Evolutionary conservation across 1,284 basidiomycete species (phyloP).

Genomic region (Pyrrhoderma lamaoense): DNA sequence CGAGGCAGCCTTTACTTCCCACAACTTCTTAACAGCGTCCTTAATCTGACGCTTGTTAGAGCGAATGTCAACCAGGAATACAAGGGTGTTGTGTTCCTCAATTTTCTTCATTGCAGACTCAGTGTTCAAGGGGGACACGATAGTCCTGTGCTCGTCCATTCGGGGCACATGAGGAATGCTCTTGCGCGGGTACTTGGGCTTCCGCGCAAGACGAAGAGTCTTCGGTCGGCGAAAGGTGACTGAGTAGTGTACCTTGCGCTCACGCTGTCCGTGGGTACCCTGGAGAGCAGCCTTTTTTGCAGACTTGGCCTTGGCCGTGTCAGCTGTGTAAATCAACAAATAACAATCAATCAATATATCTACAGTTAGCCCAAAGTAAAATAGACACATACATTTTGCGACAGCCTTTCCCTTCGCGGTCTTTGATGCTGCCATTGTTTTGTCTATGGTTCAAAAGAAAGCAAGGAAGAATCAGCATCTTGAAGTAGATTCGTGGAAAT

Average conservation of each 20-base stretch:
- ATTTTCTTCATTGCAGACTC: conserved; percentile 97
- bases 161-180: conserved; percentile 89
- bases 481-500: background rate
- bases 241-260: conserved; percentile 80
- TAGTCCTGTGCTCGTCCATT: conserved; percentile 96
- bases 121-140: conserved; percentile 83
- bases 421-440: conserved; percentile 55
- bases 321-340: conserved; percentile 35
- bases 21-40: conserved; percentile 98
- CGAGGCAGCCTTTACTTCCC: conserved; percentile 94
- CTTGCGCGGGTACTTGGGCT: conserved; percentile 93
- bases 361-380: no score
- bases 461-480: background rate
- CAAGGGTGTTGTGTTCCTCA: conserved; percentile 98
- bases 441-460: no score
- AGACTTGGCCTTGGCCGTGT: conserved; percentile 78
- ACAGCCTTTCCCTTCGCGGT: conserved; percentile 51
- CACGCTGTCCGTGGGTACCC: conserved; percentile 68
- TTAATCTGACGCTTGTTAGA: conserved; percentile 99
- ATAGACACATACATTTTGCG: conserved; percentile 33
- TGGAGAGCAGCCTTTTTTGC: conserved; percentile 97
- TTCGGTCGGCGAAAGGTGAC: conserved; percentile 97
- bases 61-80: conserved; percentile 94
- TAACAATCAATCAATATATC: no score
- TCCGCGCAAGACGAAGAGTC: conserved; percentile 81